Conservation (phyloP, 2,329 filamentous ascomycete species). For the Calycina herbarum region DNA sequence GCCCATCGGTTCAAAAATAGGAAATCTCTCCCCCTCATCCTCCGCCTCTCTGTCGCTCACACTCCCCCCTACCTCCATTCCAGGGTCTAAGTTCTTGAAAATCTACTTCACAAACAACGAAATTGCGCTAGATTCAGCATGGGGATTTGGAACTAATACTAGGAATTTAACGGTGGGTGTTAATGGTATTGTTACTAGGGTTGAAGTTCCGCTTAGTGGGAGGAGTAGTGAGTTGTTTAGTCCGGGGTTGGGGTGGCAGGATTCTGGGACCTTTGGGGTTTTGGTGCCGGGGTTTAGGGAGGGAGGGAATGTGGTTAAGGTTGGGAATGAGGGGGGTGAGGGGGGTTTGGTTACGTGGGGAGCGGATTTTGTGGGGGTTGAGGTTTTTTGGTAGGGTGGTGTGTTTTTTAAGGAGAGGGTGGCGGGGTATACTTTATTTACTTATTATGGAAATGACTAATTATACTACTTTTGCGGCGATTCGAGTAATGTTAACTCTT, state of each 20-base stretch:
- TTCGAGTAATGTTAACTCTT: too few species aligned
- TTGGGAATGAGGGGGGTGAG: constrained; percentile 38
- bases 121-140: constrained; percentile 28
- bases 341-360: constrained; percentile 34
- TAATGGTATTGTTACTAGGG: constrained; percentile 26
- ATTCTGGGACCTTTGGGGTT: constrained; percentile 30
- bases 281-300: constrained; percentile 24
- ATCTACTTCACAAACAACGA: constrained; percentile 34
- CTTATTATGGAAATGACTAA: background rate
- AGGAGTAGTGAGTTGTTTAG: constrained; percentile 31
- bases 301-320: constrained; percentile 32
- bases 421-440: background rate
- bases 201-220: constrained; percentile 31
- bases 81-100: constrained; percentile 21
- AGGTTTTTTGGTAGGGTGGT: constrained; percentile 28
- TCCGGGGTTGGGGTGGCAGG: constrained; percentile 28
- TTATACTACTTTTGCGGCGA: background rate
- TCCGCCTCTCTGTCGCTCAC: constrained; percentile 21
- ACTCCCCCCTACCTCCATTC: constrained; percentile 5
- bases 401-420: background rate
- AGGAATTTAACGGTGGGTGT: constrained; percentile 31
- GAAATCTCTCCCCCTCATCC: constrained; percentile 21
- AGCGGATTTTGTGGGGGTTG: constrained; percentile 41
- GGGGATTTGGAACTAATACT: constrained; percentile 30
- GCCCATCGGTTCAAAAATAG: constrained; percentile 30